Conservation (phyloP, 306 rosid genomes). For the Alnus glutinosa region DNA sequence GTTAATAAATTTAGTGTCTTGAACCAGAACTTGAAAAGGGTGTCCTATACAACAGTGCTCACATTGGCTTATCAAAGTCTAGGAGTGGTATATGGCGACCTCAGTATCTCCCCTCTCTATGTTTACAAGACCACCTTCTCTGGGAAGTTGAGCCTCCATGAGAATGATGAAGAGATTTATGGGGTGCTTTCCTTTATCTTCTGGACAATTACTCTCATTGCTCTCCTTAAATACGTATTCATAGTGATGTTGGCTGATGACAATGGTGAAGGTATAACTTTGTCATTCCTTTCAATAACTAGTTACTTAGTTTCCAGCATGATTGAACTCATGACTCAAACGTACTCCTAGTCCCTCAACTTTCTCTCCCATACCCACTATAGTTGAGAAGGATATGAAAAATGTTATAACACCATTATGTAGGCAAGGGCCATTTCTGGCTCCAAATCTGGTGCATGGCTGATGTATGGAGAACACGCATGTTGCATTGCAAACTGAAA, state of each 20-base stretch:
- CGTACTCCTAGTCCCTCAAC: not conserved
- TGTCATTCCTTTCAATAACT: slow-evolving; percentile 3
- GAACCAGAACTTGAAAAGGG: slow-evolving; percentile 58
- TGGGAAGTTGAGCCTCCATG: slow-evolving; percentile 66
- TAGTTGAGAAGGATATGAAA: not conserved
- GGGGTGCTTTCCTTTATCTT: slow-evolving; percentile 81
- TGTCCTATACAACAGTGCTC: slow-evolving; percentile 51
- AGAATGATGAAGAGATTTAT: slow-evolving; percentile 70
- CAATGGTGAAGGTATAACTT: slow-evolving; percentile 73
- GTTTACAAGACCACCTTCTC: slow-evolving; percentile 83
- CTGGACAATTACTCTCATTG: slow-evolving; percentile 76
- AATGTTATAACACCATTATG: not conserved
- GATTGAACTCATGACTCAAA: not conserved
- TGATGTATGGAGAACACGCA: not conserved
- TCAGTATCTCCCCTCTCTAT: slow-evolving; percentile 81
- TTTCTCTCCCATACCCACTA: slow-evolving; percentile 2
- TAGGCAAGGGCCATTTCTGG: not conserved
- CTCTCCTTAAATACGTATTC: slow-evolving; percentile 76
- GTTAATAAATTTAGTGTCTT: slow-evolving; percentile 20
- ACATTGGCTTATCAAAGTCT: slow-evolving; percentile 81
- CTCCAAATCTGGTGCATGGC: not conserved
- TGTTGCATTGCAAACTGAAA: not conserved
- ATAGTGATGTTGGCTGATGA: slow-evolving; percentile 79
- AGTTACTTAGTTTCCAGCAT: not conserved
- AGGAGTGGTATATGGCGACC: slow-evolving; percentile 87